Evolutionary conservation across 2,329 filamentous ascomycete genomes (phyloP).

Genomic region (Hypoxylon sp.): DNA sequence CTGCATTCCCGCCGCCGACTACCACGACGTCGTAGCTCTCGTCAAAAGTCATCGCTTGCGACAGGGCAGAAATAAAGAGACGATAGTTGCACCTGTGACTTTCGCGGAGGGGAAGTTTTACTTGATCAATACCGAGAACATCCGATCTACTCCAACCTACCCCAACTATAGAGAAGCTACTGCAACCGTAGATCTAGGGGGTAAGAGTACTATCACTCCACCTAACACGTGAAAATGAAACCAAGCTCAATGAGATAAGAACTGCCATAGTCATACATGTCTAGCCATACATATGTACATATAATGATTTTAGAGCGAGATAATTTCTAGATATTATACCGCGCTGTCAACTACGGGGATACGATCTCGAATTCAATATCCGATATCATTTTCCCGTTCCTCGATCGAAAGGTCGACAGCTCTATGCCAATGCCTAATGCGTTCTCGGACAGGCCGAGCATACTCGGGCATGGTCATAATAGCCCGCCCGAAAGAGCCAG

Average conservation of each 20-base stretch:
- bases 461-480: constrained; percentile 58
- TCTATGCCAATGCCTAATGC: constrained; percentile 53
- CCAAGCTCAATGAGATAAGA: background rate
- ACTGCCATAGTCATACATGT: background rate
- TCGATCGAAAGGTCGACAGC: constrained; percentile 50
- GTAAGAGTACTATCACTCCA: background rate
- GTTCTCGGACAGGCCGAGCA: constrained; percentile 50
- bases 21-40: constrained; percentile 63
- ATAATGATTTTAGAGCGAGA: background rate
- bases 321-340: background rate
- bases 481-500: constrained; percentile 52
- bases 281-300: constrained; percentile 5
- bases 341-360: background rate
- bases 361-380: constrained; percentile 22
- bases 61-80: background rate
- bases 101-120: background rate
- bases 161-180: constrained; percentile 8
- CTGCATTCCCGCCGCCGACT: constrained; percentile 75
- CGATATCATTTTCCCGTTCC: constrained; percentile 47
- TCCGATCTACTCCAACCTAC: constrained; percentile 21
- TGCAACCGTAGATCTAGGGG: background rate
- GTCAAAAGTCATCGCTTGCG: constrained; percentile 30
- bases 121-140: constrained; percentile 6
- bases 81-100: background rate
- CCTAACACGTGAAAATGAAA: background rate